These are phyloP conservation scores for Aphanomyces astaci DNA, from an alignment of 352 stramenopile species.

Conservation along the genomic window DNA sequence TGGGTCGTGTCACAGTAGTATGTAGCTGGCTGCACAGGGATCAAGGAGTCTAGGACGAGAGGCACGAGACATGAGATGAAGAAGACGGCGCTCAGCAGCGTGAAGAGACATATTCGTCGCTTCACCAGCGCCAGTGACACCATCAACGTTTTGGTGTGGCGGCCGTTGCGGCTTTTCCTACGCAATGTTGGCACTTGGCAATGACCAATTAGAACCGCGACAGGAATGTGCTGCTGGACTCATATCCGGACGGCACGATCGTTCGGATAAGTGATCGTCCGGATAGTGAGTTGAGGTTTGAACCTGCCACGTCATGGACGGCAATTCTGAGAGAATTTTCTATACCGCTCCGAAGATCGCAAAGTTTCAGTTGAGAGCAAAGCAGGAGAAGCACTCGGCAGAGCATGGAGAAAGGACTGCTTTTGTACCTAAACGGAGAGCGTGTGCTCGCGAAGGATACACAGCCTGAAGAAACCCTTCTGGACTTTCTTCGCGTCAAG, in stretches of 20 bases:
- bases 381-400: not conserved
- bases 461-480: constrained; percentile 64
- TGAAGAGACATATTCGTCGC: constrained; percentile 10
- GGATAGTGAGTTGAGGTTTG: too few relatives aligned
- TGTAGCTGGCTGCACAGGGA: not conserved
- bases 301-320: too few relatives aligned
- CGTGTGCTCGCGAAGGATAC: constrained; percentile 45
- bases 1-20: constrained; percentile 10
- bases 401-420: constrained; percentile 24
- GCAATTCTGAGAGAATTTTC: too few relatives aligned
- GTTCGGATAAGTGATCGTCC: not conserved
- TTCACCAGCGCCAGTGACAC: constrained; percentile 7
- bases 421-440: constrained; percentile 72
- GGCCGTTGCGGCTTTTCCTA: not conserved
- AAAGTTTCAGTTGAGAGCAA: not conserved
- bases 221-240: not conserved
- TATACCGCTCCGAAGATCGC: not conserved
- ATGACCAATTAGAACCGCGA: not conserved
- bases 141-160: not conserved
- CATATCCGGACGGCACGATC: not conserved
- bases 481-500: constrained; percentile 75
- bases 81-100: constrained; percentile 9
- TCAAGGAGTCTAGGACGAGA: not conserved
- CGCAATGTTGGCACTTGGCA: not conserved
- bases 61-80: constrained; percentile 13